Evolutionary conservation across 2,329 filamentous ascomycete species (phyloP), one percentile per base, ranked within the genome.

Genomic region (Waltergamsia citrina): DNA sequence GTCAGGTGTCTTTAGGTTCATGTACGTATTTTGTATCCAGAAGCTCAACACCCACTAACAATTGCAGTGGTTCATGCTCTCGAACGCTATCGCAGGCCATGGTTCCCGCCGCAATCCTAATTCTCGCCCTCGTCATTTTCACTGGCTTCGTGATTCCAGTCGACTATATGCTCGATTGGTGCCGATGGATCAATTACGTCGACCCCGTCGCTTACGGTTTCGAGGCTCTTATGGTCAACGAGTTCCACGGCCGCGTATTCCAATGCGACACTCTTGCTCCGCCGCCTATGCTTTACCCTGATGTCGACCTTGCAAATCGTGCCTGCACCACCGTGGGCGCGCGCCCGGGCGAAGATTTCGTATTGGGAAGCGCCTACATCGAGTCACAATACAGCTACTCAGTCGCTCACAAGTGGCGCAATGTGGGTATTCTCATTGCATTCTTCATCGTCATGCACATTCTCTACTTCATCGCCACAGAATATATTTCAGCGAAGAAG

Each of bases 191-290:
- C 41, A 75, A 73, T 38, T 81, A 78, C 41, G 54, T 81, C 29
- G 69, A 82, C 35, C 76, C 77, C 2, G 68, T 83, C 12, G 69
- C 68, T 1, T 83, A 83, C 42, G 75, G 65, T 1, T 84, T 82
- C 46, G 78, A 83, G 44, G 60, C 67, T 1, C 57, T 82, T 22
- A 74, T 79, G 71, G 59, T 74, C 37, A 83, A 83, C 51, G 80
- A 85, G 48, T 85, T 84, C 40, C 37, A 43, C 18, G 42, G 42
- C 11, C 50, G 52, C 6, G 37, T 47, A 22, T 56, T 46, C 22
- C 38, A 43, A 2, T 55, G 52, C 21, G 39, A 47, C 6, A 29
- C 22, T 0, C 46, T 46, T 21, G 39, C 52, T 2, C 50, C 50
- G 6, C 44, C 12, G 21, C n/a, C 14, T 37, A 1, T 49, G 54